Conservation (phyloP, 2,329 filamentous ascomycete species). For the Claviceps sorghi region DNA sequence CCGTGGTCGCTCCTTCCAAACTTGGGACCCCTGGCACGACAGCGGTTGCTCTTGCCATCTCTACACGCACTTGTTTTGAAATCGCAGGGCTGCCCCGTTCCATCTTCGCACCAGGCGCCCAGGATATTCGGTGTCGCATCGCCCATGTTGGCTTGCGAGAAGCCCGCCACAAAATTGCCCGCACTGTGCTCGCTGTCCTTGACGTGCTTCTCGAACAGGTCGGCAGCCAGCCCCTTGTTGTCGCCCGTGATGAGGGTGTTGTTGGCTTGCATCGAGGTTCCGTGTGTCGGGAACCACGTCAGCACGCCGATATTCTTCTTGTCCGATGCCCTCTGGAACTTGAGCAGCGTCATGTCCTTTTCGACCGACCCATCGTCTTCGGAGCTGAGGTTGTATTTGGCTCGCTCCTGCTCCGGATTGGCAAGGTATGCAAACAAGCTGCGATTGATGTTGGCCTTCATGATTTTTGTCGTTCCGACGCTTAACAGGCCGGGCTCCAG, state of each 20-base stretch:
- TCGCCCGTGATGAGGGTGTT: conserved; percentile 81
- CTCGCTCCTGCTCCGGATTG: conserved; percentile 61
- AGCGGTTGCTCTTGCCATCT: conserved; percentile 49
- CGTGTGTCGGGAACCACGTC: conserved; percentile 84
- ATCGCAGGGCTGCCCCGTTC: conserved; percentile 52
- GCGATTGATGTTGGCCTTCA: conserved; percentile 66
- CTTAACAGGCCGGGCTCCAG: conserved; percentile 45
- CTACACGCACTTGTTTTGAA: conserved; percentile 67
- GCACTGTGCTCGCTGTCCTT: conserved; percentile 39
- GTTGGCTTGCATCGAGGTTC: conserved; percentile 78
- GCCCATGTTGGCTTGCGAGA: conserved; percentile 81
- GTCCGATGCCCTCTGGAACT: conserved; percentile 57
- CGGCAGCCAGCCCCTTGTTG: conserved; percentile 83
- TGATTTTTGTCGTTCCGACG: conserved; percentile 45
- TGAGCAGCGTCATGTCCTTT: conserved; percentile 64
- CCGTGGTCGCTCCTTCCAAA: conserved; percentile 55
- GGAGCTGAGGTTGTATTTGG: conserved; percentile 37
- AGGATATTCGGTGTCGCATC: conserved; percentile 76
- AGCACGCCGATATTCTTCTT: conserved; percentile 64
- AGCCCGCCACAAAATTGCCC: conserved; percentile 67
- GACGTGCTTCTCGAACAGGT: conserved; percentile 63
- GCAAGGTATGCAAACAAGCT: conserved; percentile 74
- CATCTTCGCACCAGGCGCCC: conserved; percentile 78
- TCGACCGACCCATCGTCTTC: conserved; percentile 38
- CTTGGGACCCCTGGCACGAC: conserved; percentile 55